Evolutionary conservation across 345 rosid genomes (phyloP).

Genomic region (Syzygium aqueum): DNA sequence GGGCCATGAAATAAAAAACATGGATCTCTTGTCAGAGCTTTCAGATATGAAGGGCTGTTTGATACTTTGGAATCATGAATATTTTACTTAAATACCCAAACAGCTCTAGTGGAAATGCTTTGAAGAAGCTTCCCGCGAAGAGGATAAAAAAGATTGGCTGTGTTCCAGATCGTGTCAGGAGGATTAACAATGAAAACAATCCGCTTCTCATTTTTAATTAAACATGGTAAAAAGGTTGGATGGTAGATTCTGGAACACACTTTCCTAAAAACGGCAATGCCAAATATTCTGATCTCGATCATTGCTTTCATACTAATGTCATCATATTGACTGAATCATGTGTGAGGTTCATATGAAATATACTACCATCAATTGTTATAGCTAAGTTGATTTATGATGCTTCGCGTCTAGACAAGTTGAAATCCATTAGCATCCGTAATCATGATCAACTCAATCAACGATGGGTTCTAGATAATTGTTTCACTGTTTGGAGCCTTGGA

Average conservation of each 20-base stretch:
- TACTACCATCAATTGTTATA: background rate
- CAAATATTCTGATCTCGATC: background rate
- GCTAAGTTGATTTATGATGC: background rate
- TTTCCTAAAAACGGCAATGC: background rate
- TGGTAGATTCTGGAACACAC: background rate
- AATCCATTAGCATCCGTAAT: background rate
- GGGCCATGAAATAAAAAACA: background rate
- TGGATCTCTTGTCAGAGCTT: background rate
- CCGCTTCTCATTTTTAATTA: background rate
- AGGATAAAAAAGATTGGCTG: background rate
- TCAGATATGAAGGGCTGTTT: background rate
- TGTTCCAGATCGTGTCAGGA: background rate
- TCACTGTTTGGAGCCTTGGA: background rate
- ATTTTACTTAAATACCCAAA: background rate
- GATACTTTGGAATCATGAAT: conserved; percentile 2
- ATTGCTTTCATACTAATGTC: background rate
- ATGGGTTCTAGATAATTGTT: background rate
- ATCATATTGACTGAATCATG: background rate
- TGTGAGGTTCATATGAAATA: background rate
- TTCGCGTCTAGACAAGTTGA: background rate
- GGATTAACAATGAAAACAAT: background rate
- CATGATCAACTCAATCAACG: background rate
- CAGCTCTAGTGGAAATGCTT: background rate
- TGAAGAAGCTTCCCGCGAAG: background rate
- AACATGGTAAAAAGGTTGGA: background rate